Evolutionary conservation across 2,329 filamentous ascomycete species (phyloP).

Genomic region (Talaromyces sp.): DNA sequence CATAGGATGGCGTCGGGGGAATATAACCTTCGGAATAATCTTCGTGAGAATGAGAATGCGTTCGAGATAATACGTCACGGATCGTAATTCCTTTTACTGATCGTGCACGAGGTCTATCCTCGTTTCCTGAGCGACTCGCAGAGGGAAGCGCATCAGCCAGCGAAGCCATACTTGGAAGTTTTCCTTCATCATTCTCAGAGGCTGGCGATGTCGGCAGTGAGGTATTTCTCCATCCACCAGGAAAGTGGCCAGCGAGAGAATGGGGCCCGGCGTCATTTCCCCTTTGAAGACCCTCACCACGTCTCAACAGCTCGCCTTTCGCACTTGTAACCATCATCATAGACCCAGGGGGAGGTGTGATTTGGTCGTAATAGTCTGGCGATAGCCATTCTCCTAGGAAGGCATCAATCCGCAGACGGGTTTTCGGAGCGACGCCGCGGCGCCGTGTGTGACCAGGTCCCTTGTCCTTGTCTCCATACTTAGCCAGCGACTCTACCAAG

Average conservation of each 20-base stretch:
- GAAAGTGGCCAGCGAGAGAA: slow-evolving; percentile 44
- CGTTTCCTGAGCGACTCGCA: slow-evolving; percentile 46
- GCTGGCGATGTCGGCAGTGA: slow-evolving; percentile 19
- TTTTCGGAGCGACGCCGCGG: slow-evolving; percentile 7
- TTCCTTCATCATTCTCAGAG: slow-evolving; percentile 17
- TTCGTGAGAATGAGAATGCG: slow-evolving; percentile 27
- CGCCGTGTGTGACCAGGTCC: background rate
- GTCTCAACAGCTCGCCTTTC: slow-evolving; percentile 77
- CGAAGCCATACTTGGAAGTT: slow-evolving; percentile 24
- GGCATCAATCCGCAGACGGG: slow-evolving; percentile 70
- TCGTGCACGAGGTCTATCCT: slow-evolving; percentile 17
- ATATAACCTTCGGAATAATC: slow-evolving; percentile 53
- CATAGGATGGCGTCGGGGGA: slow-evolving; percentile 74
- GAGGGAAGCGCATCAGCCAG: slow-evolving; percentile 34
- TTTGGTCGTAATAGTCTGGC: slow-evolving; percentile 87
- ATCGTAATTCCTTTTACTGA: slow-evolving; percentile 7
- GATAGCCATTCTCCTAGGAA: slow-evolving; percentile 95
- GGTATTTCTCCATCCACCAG: slow-evolving; percentile 50
- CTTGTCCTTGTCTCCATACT: background rate
- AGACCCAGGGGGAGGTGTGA: slow-evolving; percentile 80
- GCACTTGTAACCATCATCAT: slow-evolving; percentile 82
- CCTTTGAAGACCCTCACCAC: slow-evolving; percentile 59
- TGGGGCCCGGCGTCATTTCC: slow-evolving; percentile 29
- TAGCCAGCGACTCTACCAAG: background rate
- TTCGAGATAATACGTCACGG: slow-evolving; percentile 23